Base-by-base conservation (phyloP, 768 basidiomycete genomes). In the Lanmaoa rubissima region DNA sequence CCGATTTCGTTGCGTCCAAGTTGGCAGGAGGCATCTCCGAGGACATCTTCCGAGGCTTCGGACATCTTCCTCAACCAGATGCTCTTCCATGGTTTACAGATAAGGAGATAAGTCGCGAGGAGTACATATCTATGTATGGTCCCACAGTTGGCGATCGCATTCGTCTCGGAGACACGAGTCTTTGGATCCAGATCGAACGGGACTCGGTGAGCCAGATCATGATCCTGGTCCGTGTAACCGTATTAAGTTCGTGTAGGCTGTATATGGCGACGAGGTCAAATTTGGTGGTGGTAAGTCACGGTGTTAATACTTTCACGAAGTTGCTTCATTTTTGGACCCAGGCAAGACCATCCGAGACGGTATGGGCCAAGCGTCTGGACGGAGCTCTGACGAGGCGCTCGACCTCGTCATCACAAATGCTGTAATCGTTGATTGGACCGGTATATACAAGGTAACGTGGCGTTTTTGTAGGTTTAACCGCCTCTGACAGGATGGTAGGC, bases 351-450 rank as follows among this genome's bases (percentile, higher is more conserved):
- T 98, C 50, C 87, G 96, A 24, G 97, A 98, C 65, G 97, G 97
- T 6, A 96, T 97, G 90, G 97, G 95, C 9, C 95, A 98, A 69
- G 87, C 87, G 0, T 90, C 89, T 2, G 84, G 90, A 60, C 76
- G 85, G 13, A 77, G 82, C 0, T 82, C 89, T 10, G 61, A 66
- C 0, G 86, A 91, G 47, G 80, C 86, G 0, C 81, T 98, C 45
- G 96, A 99, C 69, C 81, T 97, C 24, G 87, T 98, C 54, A 94
- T 99, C 69, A 98, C 94, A 41, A 98, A 97, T 67, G 94, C 92
- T 2, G 78, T 99, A 49, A 88, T 99, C 60, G 74, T 99, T 39
- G 95, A 99, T 70, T 98, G 92, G 91, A 85, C 84, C 32, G 94
- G 94, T 2, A 97, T 98, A 57, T 92, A 89, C 83, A 98, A 98